Conservation (phyloP, 495 filamentous ascomycete genomes). For the Aspergillus baeticus region DNA sequence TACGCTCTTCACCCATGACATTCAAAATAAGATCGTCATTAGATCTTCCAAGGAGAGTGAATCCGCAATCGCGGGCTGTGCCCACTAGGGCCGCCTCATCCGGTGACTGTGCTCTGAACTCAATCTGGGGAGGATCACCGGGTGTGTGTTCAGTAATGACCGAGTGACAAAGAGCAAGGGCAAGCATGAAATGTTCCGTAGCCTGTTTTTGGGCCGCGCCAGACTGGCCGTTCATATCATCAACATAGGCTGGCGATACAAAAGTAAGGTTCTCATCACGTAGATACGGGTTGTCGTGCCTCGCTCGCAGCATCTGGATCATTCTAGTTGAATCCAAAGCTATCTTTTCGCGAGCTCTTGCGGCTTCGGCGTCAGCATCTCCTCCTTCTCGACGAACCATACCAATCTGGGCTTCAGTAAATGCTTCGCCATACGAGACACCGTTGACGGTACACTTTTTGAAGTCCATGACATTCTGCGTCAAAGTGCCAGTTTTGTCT, state of each 20-base stretch:
- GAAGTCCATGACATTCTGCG: slow-evolving; percentile 99
- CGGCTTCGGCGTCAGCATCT: slow-evolving; percentile 77
- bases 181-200: slow-evolving; percentile 90
- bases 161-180: slow-evolving; percentile 91
- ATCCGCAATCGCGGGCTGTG: slow-evolving; percentile 93
- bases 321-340: slow-evolving; percentile 71
- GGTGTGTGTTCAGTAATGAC: slow-evolving; percentile 90
- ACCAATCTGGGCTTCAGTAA: slow-evolving; percentile 93
- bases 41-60: slow-evolving; percentile 84
- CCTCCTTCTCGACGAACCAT: slow-evolving; percentile 90
- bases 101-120: slow-evolving; percentile 96
- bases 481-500: slow-evolving; percentile 97
- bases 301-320: slow-evolving; percentile 65
- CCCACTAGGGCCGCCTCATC: slow-evolving; percentile 95
- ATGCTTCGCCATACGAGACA: slow-evolving; percentile 91
- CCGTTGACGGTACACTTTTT: slow-evolving; percentile 97
- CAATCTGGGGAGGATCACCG: slow-evolving; percentile 83
- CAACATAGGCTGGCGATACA: slow-evolving; percentile 82
- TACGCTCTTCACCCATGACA: slow-evolving; percentile 77
- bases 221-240: slow-evolving; percentile 73
- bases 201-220: slow-evolving; percentile 74
- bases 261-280: slow-evolving; percentile 89
- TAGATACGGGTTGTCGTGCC: slow-evolving; percentile 89
- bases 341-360: slow-evolving; percentile 73
- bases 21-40: slow-evolving; percentile 80